A percentile compares a stretch with the other conserved stretches of the same genome.
Conservation (phyloP, 805 yeast genomes). For the Candida germanica region DNA sequence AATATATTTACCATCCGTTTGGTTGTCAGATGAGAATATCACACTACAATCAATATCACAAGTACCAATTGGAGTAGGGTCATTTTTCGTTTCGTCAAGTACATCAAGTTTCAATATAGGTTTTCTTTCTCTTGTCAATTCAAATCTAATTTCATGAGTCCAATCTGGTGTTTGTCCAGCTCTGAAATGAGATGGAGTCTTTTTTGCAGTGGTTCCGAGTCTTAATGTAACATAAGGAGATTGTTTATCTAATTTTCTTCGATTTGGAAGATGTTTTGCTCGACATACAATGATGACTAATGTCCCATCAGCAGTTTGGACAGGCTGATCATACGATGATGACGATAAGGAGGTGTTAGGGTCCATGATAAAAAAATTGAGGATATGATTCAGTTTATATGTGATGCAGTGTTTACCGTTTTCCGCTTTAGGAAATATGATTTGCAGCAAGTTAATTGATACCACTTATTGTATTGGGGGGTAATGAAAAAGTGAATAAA, state of each 20-base stretch:
- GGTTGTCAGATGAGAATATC: slow-evolving; percentile 56
- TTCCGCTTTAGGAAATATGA: too few species aligned
- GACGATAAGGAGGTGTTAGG: slow-evolving; percentile 7
- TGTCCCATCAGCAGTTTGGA: slow-evolving; percentile 47
- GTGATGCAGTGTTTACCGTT: slow-evolving; percentile 4
- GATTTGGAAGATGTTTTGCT: slow-evolving; percentile 83
- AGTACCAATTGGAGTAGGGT: slow-evolving; percentile 86
- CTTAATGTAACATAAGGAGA: slow-evolving; percentile 85
- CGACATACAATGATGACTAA: slow-evolving; percentile 74
- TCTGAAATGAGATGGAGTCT: slow-evolving; percentile 71
- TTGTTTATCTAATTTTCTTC: slow-evolving; percentile 86
- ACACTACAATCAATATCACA: slow-evolving; percentile 73
- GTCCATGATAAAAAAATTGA: too few species aligned
- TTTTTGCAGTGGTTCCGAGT: slow-evolving; percentile 75
- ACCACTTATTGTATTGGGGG: too few species aligned
- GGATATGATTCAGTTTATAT: too few species aligned
- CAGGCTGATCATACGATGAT: slow-evolving; percentile 9
- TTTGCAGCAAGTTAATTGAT: too few species aligned
- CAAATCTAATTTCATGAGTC: slow-evolving; percentile 72
- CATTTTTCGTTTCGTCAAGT: slow-evolving; percentile 78
- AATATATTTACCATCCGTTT: slow-evolving; percentile 60
- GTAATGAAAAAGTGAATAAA: too few species aligned
- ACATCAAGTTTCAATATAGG: slow-evolving; percentile 68
- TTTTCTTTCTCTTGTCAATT: slow-evolving; percentile 58
- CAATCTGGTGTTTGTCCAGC: slow-evolving; percentile 96